Percentiles rank a stretch among this genome's conserved stretches.
These are phyloP conservation scores for Diacronema lutheri DNA, from an alignment of 78 protist genomes.

Conservation along the genomic window DNA sequence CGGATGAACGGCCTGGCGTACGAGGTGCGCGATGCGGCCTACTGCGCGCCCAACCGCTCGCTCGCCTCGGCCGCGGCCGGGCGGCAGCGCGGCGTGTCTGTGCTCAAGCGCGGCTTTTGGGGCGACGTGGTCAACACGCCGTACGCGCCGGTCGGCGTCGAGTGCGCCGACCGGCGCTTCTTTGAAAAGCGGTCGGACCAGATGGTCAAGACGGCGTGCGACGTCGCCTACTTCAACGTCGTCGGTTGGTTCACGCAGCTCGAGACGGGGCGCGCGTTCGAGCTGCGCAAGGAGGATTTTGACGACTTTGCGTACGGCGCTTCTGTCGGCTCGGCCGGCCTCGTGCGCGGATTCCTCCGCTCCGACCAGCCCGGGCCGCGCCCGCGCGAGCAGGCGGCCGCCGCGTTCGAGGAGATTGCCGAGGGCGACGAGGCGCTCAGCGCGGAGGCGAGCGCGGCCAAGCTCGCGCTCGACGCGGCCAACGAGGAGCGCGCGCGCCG, in stretches of 20 bases:
- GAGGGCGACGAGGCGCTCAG: background rate
- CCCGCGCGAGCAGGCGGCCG: background rate
- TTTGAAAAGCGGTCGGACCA: background rate
- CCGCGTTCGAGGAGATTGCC: background rate
- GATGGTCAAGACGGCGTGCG: background rate
- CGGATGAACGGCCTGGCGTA: constrained; percentile 14
- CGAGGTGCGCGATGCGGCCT: constrained; percentile 7
- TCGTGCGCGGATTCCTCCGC: background rate
- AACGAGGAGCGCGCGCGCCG: too few relatives aligned
- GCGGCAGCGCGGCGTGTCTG: background rate
- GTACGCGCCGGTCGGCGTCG: constrained; percentile 23
- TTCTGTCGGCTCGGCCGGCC: background rate
- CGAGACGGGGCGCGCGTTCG: background rate
- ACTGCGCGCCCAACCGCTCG: constrained; percentile 25
- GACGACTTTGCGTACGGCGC: background rate
- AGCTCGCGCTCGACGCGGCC: background rate
- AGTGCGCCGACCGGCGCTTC: background rate
- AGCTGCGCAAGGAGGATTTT: background rate
- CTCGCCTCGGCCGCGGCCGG: constrained; percentile 8
- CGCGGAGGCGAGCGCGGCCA: background rate
- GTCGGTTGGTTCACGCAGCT: background rate
- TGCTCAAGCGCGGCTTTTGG: constrained; percentile 28
- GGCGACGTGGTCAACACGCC: constrained; percentile 42
- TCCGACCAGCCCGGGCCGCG: background rate
- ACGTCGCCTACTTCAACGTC: constrained; percentile 2